phyloP scores from a whole-genome alignment of 805 yeast genomes.

The Candida succiphila region DNA sequence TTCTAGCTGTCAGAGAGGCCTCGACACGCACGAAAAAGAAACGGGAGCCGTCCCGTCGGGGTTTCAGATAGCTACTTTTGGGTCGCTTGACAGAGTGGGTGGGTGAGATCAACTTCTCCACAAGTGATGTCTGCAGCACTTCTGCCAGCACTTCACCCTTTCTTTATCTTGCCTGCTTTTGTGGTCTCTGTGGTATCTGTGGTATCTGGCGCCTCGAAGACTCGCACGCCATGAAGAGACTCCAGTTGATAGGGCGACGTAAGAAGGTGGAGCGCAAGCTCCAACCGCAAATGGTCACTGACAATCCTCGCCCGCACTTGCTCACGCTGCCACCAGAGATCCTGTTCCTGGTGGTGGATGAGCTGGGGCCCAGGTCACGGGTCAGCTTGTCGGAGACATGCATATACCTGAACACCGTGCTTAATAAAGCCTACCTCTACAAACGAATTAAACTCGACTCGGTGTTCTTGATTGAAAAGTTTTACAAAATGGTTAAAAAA shows the following conservation, averaged over 20 bases:
- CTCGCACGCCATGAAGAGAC: slow-evolving; percentile 27
- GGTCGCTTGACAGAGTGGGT: too few species aligned
- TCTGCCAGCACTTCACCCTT: too few species aligned
- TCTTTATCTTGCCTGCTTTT: too few species aligned
- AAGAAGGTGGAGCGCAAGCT: slow-evolving; percentile 6
- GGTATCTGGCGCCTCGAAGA: too few species aligned
- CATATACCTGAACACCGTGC: slow-evolving; percentile 12
- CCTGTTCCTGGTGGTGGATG: slow-evolving; percentile 12
- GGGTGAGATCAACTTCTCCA: too few species aligned
- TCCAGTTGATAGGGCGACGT: slow-evolving; percentile 32
- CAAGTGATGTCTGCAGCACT: too few species aligned
- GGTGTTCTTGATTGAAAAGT: slow-evolving; percentile 16
- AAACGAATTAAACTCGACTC: slow-evolving; percentile 14
- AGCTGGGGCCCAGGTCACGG: slow-evolving; percentile 13
- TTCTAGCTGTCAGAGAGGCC: too few species aligned
- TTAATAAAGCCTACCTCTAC: slow-evolving; percentile 17
- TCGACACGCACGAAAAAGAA: too few species aligned
- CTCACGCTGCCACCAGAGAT: slow-evolving; percentile 15
- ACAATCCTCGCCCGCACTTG: slow-evolving; percentile 2
- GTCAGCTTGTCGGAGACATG: slow-evolving; percentile 15
- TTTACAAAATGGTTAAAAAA: slow-evolving; percentile 10
- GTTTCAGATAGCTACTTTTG: too few species aligned
- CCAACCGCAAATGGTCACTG: neutral
- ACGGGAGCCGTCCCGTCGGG: too few species aligned
- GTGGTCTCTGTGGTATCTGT: too few species aligned